Base-by-base conservation (phyloP, 2,329 filamentous ascomycete species). In the Talaromyces sp. region DNA sequence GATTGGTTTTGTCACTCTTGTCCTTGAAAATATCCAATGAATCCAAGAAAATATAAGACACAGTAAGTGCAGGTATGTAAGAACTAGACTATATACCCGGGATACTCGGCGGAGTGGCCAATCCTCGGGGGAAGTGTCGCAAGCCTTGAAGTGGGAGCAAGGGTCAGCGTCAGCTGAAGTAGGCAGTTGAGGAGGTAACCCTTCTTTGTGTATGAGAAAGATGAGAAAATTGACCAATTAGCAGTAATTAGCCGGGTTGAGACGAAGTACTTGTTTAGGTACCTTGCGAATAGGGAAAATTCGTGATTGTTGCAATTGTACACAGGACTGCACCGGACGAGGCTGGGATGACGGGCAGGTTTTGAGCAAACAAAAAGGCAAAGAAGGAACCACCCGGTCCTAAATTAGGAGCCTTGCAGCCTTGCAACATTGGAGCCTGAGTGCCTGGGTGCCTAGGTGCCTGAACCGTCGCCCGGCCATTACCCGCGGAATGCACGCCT, bases 401-500 rank as follows among this genome's bases (percentile, higher is more conserved):
- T 54, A 43, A 54, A 27, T 49, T 47, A 19, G 9, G 24, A n/a
- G 56, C 56, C 60, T 62, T 24, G 49, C 22, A 19, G 60, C 60
- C 60, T 63, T 56, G 52, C 47, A 49, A 43, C 14, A 37, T 60
- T 11, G 22, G 10, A 16, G 59, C 59, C 60, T 62, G 47, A 14
- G 39, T 37, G 61, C 61, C 61, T 63, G 50, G 7, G 39, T 41
- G 56, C 56, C 61, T 63, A 11, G 27, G 13, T 43, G 61, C 60
- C 60, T 62, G 60, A 62, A 19, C 60, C 47, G 61, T 63, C 61
- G 39, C 61, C 50, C 3, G 39, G 61, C 61, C 61, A 63, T 47
- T 35, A 45, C 61, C 56, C 50, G 50, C 45, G 61, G 61, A 57
- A 63, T 63, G 61, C 50, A 45, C 50, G 47, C 35, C 35, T 37